These are phyloP conservation scores for Waltergamsia citrina DNA, from an alignment of 2,329 filamentous ascomycete species.

Conservation along the genomic window DNA sequence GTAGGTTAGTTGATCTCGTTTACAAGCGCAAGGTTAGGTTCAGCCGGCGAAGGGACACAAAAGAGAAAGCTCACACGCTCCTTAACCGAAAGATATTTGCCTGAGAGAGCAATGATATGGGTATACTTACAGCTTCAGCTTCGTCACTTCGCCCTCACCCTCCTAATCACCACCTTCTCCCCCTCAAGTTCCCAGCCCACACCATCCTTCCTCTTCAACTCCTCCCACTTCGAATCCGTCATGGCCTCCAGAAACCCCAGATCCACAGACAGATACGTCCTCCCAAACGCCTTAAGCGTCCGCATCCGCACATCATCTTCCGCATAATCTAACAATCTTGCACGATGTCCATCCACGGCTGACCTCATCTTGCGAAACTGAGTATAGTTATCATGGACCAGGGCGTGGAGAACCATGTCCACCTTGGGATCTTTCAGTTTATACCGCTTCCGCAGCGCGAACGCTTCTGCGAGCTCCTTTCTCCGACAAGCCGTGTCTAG, in stretches of 20 bases:
- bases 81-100: too few relatives aligned
- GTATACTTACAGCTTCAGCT: too few relatives aligned
- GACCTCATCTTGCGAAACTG: slow-evolving; percentile 63
- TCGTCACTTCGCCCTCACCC: slow-evolving; percentile 29
- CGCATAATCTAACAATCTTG: slow-evolving; percentile 72
- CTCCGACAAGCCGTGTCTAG: slow-evolving; percentile 85
- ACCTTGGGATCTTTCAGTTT: slow-evolving; percentile 57
- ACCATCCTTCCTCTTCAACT: slow-evolving; percentile 55
- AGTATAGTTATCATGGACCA: slow-evolving; percentile 78
- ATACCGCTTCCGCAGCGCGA: slow-evolving; percentile 53
- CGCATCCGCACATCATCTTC: slow-evolving; percentile 65
- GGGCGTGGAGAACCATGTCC: slow-evolving; percentile 55
- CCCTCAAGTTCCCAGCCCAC: slow-evolving; percentile 81
- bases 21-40: too few relatives aligned
- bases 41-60: too few relatives aligned
- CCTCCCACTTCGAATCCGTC: slow-evolving; percentile 62
- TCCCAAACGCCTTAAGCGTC: slow-evolving; percentile 78
- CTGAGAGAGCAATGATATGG: too few relatives aligned
- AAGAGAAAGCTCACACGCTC: too few relatives aligned
- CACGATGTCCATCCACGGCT: slow-evolving; percentile 71
- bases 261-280: slow-evolving; percentile 69
- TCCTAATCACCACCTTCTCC: slow-evolving; percentile 66
- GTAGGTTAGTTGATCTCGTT: too few relatives aligned
- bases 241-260: slow-evolving; percentile 58
- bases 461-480: slow-evolving; percentile 64